Evolutionary conservation across 768 basidiomycete genomes (phyloP), one percentile per base, ranked within the genome.

Genomic region (Tylopilus sp.): DNA sequence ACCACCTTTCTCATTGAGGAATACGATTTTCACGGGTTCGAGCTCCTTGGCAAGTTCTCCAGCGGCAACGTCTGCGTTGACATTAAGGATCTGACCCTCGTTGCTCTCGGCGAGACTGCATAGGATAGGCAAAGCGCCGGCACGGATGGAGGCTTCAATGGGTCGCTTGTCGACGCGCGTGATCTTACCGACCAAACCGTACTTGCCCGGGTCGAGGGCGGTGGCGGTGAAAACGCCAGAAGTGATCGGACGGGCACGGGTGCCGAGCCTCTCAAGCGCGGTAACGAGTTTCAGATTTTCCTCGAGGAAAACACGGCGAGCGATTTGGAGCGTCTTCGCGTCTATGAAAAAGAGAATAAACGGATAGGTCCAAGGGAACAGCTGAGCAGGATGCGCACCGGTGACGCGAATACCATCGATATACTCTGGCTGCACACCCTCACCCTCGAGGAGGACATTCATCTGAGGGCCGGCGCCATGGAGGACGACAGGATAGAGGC

Each of bases 1-100:
- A 26, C 97, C 97, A 53, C 97, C 97, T 73, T 98, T 98, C 63
- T 99, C 97, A 68, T 98, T 97, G 64, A 99, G 69, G 73, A 94
- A 98, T 28, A 99, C 95, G 44, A 98, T 98, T 75, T 98, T 99
- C 75, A 95, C 83, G 20, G 97, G 97, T 71, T 98, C 95, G 22
- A 99, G 78, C 68, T 98, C 95, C 74, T 98, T 97, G 7, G 95
- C 89, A 18, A 99, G 81, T 71, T 99, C 97, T 36, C 95, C 97
- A 1, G 97, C 95, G 2, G 97, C 97, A 56, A 98, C 90, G 68
- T 99, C 97, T 20, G 97, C 97, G 65, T 98, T 99, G 68, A 99
- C 97, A 63, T 99, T 99, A 56, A 98, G 78, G 60, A 99, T 94
- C 70, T 99, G 97, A n/a, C 97, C 97, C 30, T 97, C 92, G 20